Evolutionary conservation across 169 alveolate genomes (phyloP), one percentile per base, ranked within the genome.

Genomic region (Cardiosporidium cionae): DNA sequence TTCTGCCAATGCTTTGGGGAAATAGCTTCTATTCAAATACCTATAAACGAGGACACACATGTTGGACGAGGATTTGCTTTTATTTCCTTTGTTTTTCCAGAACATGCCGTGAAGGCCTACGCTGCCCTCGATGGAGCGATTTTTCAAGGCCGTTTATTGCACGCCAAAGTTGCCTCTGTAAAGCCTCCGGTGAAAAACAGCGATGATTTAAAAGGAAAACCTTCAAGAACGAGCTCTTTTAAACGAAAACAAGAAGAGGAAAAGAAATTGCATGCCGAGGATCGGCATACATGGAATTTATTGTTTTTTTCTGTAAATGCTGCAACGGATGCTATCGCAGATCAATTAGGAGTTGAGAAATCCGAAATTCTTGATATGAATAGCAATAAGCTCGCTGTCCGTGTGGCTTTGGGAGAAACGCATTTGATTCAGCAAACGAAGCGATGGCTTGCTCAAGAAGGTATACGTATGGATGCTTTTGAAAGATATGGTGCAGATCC

Each of bases 291-390:
- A 28, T 96, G 99, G 99, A 96, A 96, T 82, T 79, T 93, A 68
- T 89, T 96, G n/a, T 96, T 92, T 85, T 83, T 95, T 33, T 96
- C 93, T 81, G 95, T 92, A 23, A 92, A 95, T 79, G 85, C 98
- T 2, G 96, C 96, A 31, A 89, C 94, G 52, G 81, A 89, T 66
- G 85, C 96, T 6, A 90, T 93, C 34, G 81, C 96, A 32, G 84
- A 81, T 28, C 87, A 89, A 82, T 87, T 91, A 65, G 87, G 86
- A 25, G 71, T 93, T 28, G 74, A 79, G 52, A 90, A 91, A 65
- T 91, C 88, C 54, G 94, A 91, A 16, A 76, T 96, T 54, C 76
- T 95, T 70, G 5, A 34, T 35, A 29, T 52, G 73, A 32, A n/a
- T 9, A 34, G 53, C 31, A 29, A 6, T 28, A 44, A 53, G 34